Conservation (phyloP, 495 filamentous ascomycete genomes). For the Cryomyces antarcticus region DNA sequence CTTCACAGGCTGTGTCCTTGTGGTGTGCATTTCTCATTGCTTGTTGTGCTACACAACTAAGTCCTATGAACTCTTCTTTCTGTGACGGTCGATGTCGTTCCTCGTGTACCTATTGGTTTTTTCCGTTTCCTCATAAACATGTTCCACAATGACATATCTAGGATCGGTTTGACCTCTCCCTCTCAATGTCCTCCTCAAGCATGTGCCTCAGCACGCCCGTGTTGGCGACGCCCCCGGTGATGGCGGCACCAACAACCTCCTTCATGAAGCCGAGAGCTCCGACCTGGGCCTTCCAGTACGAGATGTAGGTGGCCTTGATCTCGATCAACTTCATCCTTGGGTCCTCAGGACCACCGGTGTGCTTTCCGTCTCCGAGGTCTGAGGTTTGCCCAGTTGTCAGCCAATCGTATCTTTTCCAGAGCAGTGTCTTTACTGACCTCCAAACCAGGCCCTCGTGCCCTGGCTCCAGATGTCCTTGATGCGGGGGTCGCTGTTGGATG, state of each 20-base stretch:
- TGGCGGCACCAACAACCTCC: slow-evolving; percentile 11
- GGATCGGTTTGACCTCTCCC: slow-evolving; percentile 2
- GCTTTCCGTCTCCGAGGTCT: slow-evolving; percentile 24
- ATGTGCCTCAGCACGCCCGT: slow-evolving; percentile 14
- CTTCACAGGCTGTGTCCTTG: too few species aligned
- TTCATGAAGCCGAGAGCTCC: slow-evolving; percentile 10
- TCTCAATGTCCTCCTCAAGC: slow-evolving; percentile 12
- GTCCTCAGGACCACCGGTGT: slow-evolving; percentile 20
- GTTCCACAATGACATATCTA: too few species aligned
- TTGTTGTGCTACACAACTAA: too few species aligned
- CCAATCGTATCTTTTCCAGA: too few species aligned
- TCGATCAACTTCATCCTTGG: slow-evolving; percentile 22
- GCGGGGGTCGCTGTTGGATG: slow-evolving; percentile 17
- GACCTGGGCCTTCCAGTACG: slow-evolving; percentile 14
- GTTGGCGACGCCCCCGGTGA: slow-evolving; percentile 13
- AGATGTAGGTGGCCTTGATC: slow-evolving; percentile 16
- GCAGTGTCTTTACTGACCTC: not conserved
- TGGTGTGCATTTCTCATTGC: not conserved
- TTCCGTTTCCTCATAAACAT: too few species aligned
- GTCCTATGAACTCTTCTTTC: not conserved
- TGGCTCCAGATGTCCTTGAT: slow-evolving; percentile 22
- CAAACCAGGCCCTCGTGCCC: slow-evolving; percentile 22
- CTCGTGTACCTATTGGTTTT: too few species aligned
- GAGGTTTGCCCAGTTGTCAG: too few species aligned
- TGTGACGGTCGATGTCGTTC: too few species aligned